Base-by-base conservation (phyloP, 2,329 filamentous ascomycete genomes). In the Nigrospora osmanthi region DNA sequence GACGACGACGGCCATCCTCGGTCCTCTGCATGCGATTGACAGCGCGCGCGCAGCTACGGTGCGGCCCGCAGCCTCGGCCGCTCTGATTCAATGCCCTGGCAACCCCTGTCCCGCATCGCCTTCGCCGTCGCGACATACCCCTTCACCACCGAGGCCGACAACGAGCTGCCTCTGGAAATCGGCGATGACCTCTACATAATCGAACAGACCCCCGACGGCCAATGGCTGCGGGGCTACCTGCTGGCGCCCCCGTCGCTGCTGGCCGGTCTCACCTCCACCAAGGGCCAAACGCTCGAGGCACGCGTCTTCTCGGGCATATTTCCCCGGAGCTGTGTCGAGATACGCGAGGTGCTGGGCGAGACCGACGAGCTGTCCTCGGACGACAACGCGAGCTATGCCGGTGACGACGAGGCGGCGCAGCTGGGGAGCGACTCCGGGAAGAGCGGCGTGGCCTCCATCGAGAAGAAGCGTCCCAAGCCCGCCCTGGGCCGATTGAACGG, bases 171-270 rank as follows among this genome's bases (percentile, higher is more conserved):
- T 11, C 84, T 98, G 63, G 90, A 98, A 67, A 88, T 98, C 52
- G 93, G 93, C 64, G 93, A 98, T 76, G 93, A 98, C 69, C 75
- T 98, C 52, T 98, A 98, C 70, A 94, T 98, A 54, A 96, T 98
- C 61, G 91, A 97, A 68, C 89, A 97, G 68, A 94, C 91, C 35
- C 85, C 89, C 17, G 81, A 95, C 67, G 87, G 86, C 58, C 80
- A 88, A 63, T 98, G 93, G 94, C 86, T 91, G 66, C 85, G 93
- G 44, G 93, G 93, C 47, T 98, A 98, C 67, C 77, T 98, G 48
- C 86, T 98, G 54, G 89, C 93, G 51, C 91, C 93, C 43, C 93
- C 93, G 16, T 95, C 89, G 55, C 72, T 98, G 61, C 79, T 98
- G 47, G 88, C 93, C 15, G 93, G 91, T 40, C 71, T 98, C 62